Evolutionary conservation across 2,329 filamentous ascomycete species (phyloP).

Genomic region (Verruconis gallopava): DNA sequence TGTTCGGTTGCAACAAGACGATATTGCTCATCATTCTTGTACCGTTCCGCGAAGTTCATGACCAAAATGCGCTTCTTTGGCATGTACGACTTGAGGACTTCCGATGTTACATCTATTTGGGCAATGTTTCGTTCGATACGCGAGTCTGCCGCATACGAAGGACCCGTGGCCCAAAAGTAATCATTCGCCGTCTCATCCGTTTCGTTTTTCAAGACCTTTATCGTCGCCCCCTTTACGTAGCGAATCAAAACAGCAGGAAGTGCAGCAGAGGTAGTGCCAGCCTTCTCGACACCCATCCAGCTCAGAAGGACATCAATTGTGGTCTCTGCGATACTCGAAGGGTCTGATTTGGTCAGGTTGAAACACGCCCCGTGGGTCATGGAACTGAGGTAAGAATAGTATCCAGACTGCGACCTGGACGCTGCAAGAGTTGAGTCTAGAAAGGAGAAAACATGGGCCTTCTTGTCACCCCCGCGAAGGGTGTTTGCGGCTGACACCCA

Average conservation of each 20-base stretch:
- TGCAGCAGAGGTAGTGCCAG: slow-evolving; percentile 9
- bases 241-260: slow-evolving; percentile 15
- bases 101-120: slow-evolving; percentile 12
- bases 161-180: slow-evolving; percentile 15
- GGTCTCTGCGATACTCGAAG: slow-evolving; percentile 27
- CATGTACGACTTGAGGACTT: slow-evolving; percentile 21
- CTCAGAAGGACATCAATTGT: slow-evolving; percentile 30
- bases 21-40: slow-evolving; percentile 27
- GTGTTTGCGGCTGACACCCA: slow-evolving; percentile 29
- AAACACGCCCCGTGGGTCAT: slow-evolving; percentile 32
- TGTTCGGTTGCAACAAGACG: slow-evolving; percentile 26
- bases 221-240: slow-evolving; percentile 13
- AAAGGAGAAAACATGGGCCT: slow-evolving; percentile 33
- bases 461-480: slow-evolving; percentile 25
- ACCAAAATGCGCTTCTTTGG: slow-evolving; percentile 20
- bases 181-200: slow-evolving; percentile 12
- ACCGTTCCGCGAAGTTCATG: slow-evolving; percentile 23
- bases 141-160: background rate
- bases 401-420: slow-evolving; percentile 12
- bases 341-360: slow-evolving; percentile 15
- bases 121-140: slow-evolving; percentile 13
- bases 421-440: slow-evolving; percentile 17
- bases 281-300: slow-evolving; percentile 31
- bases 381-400: slow-evolving; percentile 31
- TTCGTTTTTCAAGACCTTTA: slow-evolving; percentile 15